These are phyloP conservation scores for Bipolaris gigantea DNA, from an alignment of 2,329 filamentous ascomycete genomes.

Conservation along the genomic window DNA sequence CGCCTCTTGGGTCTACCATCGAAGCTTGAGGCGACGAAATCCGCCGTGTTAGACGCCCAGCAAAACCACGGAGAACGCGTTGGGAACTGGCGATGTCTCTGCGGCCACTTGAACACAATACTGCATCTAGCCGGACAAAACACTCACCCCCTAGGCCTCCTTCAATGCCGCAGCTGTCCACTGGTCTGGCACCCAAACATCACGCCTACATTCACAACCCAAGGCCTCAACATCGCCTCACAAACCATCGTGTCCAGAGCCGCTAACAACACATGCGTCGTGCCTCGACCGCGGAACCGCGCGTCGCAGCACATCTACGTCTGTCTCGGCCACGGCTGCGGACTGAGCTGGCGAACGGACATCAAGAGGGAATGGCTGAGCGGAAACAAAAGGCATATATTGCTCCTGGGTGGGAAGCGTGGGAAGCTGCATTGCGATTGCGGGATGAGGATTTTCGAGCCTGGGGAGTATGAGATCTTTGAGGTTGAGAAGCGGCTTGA, in stretches of 20 bases:
- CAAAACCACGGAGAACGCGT: background rate
- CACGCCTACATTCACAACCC: background rate
- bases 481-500: background rate
- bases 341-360: slow-evolving; percentile 1
- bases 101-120: background rate
- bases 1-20: background rate
- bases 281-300: background rate
- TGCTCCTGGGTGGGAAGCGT: background rate
- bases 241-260: background rate
- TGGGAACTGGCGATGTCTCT: background rate
- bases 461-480: background rate
- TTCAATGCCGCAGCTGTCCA: background rate
- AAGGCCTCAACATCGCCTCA: background rate
- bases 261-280: too few species aligned
- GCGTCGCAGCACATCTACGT: background rate
- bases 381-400: background rate
- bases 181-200: background rate
- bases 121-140: background rate
- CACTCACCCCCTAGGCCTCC: background rate
- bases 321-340: background rate
- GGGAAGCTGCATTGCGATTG: background rate
- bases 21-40: background rate
- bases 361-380: background rate
- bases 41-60: background rate
- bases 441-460: slow-evolving; percentile 1